Base-by-base conservation (phyloP, 2,329 filamentous ascomycete genomes). In the Colletotrichum eremochloae region DNA sequence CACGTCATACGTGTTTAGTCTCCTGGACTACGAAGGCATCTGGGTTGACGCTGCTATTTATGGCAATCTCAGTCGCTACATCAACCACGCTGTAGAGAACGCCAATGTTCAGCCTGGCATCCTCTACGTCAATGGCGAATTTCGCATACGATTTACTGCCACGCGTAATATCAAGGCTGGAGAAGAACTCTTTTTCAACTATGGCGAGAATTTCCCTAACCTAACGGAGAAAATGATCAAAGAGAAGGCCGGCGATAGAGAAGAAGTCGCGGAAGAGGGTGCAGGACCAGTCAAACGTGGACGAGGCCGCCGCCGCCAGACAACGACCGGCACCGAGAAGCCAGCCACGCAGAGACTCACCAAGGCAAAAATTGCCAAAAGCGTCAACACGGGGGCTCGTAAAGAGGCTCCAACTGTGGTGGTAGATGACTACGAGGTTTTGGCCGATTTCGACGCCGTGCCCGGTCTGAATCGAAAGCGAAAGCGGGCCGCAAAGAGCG, bases 151-250 rank as follows among this genome's bases (percentile, higher is more conserved):
- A 56, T 92, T 96, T 76, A 90, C 88, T 58, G 93, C 93, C 0
- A 84, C 87, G 67, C 85, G 89, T 2, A 87, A 92, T 52, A 92
- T 96, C 77, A 85, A 87, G 71, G 85, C 88, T 4, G 94, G 94
- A 33, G 91, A 94, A 73, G 94, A 96, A 80, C 83, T 97, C 0
- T 93, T 94, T 78, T 97, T 96, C 80, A 89, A 96, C 78, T 96
- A 97, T 76, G 92, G 92, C 53, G 88, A 91, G 77, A 89, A 91
- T 73, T 92, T 92, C 76, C 88, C 89, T 15, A 90, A 91, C 71
- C 79, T 91, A 69, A 90, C 84, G 44, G 86, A 87, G 79, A 87
- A 86, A 72, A 79, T 86, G 33, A 80, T 86, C 38, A 82, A 86
- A 74, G 82, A 84, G 75, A 83, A 83, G 75, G 81, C 82, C 42